Percentiles rank a stretch among this genome's conserved stretches.
phyloP scores from a whole-genome alignment of 257 asterid species.

The Misopates orontium region DNA sequence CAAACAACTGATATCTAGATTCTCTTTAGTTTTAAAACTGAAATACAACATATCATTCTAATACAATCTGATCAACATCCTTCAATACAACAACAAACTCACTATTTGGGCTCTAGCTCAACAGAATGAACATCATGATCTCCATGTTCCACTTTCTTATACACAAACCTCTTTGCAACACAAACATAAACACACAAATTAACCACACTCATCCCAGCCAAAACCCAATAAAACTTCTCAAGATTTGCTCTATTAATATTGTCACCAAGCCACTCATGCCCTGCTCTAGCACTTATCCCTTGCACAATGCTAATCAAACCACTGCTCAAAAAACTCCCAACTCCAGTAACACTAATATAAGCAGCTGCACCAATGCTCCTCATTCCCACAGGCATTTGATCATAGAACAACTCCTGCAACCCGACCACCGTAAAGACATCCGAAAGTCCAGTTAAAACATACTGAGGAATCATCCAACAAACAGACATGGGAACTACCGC shows the following conservation, averaged over 20 bases:
- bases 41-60: too few relatives aligned
- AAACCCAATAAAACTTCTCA: slow-evolving; percentile 49
- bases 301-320: slow-evolving; percentile 46
- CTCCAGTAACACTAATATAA: slow-evolving; percentile 45
- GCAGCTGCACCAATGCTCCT: slow-evolving; percentile 67
- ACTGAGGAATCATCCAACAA: slow-evolving; percentile 66
- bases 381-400: slow-evolving; percentile 58
- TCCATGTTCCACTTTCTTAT: slow-evolving; percentile 28
- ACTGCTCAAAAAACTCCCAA: slow-evolving; percentile 54
- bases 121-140: background rate
- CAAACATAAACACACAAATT: slow-evolving; percentile 43
- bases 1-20: too few relatives aligned
- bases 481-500: slow-evolving; percentile 42
- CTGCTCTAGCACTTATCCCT: slow-evolving; percentile 30
- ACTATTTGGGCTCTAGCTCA: too few relatives aligned
- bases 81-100: too few relatives aligned
- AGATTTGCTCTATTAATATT: slow-evolving; percentile 47
- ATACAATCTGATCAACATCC: too few relatives aligned
- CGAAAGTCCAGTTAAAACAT: slow-evolving; percentile 43
- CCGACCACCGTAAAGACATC: slow-evolving; percentile 60
- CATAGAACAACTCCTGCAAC: slow-evolving; percentile 64
- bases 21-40: too few relatives aligned
- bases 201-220: slow-evolving; percentile 45
- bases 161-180: slow-evolving; percentile 46
- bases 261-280: slow-evolving; percentile 54